phyloP scores from a whole-genome alignment of 179 eudicot species.

The Sideroxylon spinosum region DNA sequence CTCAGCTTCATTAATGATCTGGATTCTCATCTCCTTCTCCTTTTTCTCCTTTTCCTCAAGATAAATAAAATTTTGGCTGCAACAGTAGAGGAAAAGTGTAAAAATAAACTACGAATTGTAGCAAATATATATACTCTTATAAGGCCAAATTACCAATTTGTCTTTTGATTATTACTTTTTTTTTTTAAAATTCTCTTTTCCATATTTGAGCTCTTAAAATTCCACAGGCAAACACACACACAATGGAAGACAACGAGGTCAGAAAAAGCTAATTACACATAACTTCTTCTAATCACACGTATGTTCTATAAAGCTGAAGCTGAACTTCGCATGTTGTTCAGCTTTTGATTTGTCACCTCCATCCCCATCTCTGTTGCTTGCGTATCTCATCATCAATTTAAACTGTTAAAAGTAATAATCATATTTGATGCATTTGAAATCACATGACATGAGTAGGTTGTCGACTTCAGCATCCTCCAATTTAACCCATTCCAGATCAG shows the following conservation, averaged over 20 bases:
- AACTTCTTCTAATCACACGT: neutral
- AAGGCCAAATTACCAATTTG: neutral
- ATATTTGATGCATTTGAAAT: neutral
- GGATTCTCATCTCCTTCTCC: conserved; percentile 80
- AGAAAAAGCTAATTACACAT: neutral
- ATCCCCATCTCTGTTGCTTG: neutral
- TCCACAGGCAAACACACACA: neutral
- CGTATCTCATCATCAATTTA: neutral
- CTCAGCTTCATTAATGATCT: conserved; percentile 84
- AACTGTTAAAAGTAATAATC: neutral
- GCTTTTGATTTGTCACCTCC: neutral
- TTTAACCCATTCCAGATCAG: neutral
- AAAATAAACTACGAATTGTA: neutral
- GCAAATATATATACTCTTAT: neutral
- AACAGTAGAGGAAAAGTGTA: neutral
- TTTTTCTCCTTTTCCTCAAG: conserved; percentile 86
- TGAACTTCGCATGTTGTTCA: neutral
- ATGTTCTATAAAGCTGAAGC: neutral
- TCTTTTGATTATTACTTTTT: neutral
- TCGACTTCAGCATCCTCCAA: neutral
- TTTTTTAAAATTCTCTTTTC: neutral
- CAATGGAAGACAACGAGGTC: neutral
- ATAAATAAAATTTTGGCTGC: conserved; percentile 73
- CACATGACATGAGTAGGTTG: neutral
- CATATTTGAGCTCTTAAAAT: neutral